Conservation (phyloP, 345 rosid species). For the Excoecaria cochinchinensis region DNA sequence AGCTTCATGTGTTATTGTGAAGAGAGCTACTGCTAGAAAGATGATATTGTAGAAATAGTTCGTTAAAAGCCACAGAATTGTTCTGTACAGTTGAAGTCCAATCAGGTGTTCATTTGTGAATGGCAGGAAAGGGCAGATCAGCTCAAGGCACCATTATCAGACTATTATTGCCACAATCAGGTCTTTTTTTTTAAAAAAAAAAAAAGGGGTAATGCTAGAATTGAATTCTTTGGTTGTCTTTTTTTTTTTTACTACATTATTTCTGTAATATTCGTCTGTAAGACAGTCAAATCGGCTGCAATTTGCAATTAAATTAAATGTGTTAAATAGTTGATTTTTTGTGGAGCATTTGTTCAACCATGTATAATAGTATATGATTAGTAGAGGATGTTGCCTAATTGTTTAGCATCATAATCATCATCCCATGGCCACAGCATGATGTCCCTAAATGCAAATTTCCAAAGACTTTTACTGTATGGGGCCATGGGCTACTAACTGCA, state of each 20-base stretch:
- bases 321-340: no score
- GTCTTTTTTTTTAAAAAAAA: background rate
- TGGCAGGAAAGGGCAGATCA: background rate
- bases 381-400: no score
- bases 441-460: no score
- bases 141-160: background rate
- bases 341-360: no score
- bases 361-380: no score
- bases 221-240: conserved; percentile 8
- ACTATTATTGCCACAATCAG: background rate
- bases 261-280: background rate
- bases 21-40: conserved; percentile 10
- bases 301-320: no score
- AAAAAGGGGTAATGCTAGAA: background rate
- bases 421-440: no score
- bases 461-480: no score
- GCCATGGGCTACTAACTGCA: no score
- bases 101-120: background rate
- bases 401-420: no score
- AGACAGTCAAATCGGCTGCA: background rate
- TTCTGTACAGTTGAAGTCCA: conserved; percentile 29
- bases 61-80: conserved; percentile 23
- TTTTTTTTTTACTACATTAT: background rate
- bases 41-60: conserved; percentile 17
- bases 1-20: conserved; percentile 4